phyloP scores from a whole-genome alignment of 2,329 filamentous ascomycete genomes.

The Ophiosphaerella herpotricha region DNA sequence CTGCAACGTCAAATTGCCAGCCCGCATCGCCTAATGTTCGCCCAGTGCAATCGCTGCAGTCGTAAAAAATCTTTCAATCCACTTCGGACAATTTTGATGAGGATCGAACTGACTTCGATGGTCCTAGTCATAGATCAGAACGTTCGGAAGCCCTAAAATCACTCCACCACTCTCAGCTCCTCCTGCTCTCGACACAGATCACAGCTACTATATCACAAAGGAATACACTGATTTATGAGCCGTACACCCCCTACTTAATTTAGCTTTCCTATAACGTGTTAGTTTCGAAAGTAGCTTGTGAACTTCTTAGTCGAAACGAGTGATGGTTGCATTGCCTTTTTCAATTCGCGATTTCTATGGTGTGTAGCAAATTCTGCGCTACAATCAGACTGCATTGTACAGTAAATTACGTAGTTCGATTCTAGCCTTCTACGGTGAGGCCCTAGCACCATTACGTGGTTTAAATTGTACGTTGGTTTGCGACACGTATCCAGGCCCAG shows the following conservation, averaged over 20 bases:
- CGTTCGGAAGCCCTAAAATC: not conserved
- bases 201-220: conserved; percentile 8
- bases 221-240: conserved; percentile 2
- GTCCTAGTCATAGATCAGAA: not conserved
- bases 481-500: too few relatives aligned
- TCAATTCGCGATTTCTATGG: conserved; percentile 14
- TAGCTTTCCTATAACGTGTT: conserved; percentile 7
- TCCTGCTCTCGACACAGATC: conserved; percentile 6
- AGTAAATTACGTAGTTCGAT: conserved; percentile 4
- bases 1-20: too few relatives aligned
- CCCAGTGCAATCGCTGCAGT: not conserved
- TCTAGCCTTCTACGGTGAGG: conserved; percentile 10
- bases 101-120: not conserved
- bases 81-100: not conserved
- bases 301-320: conserved; percentile 2
- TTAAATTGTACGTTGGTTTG: too few relatives aligned
- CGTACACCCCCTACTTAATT: not conserved
- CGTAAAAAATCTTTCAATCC: conserved; percentile 2
- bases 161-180: not conserved
- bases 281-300: conserved; percentile 9
- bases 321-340: conserved; percentile 2
- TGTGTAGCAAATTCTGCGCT: conserved; percentile 9
- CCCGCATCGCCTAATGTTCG: too few relatives aligned
- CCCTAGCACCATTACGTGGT: not conserved
- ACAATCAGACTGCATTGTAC: conserved; percentile 5